Base-by-base conservation (phyloP, 768 basidiomycete genomes). In the Royoungia palumana region DNA sequence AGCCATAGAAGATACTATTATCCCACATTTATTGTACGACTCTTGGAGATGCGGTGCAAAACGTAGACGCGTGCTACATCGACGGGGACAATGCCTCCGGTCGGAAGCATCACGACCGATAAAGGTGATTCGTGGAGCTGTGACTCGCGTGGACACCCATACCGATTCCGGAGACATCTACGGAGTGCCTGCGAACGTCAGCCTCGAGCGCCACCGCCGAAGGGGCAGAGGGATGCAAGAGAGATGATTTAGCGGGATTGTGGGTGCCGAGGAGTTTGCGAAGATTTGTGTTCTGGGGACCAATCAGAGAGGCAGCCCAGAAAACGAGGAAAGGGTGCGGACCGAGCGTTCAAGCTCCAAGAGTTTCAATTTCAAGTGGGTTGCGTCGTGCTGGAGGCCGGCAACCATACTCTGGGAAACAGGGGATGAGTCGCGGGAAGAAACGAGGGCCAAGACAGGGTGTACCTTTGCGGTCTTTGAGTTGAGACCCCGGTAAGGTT, bases 381-480 rank as follows among this genome's bases (percentile, higher is more conserved):
- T 75, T 4, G 77, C 73, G 52, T 89, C 86, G 59, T 83, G 76
- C 42, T 87, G 82, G 6, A 89, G 73, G 21, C 82, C 82, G 0
- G 85, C 74, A 4, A 88, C 81, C 80, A 86, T 87, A 54, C 84
- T 85, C 87, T 89, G 47, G 3, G 27, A 13, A 6, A 20, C 24
- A 25, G 22, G 27, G 1, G 46, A 14, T 32, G 17, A 12, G 46
- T 8, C 17, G 19, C n/a, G 52, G 16, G 4, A 14, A 20, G 24
- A 7, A 19, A 5, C 19, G 20, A 11, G 39, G 7, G 2, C 0
- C 32, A n/a, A 17, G 12, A 41, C 21, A 36, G n/a, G 4, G 19
- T 32, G 38, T 47, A 85, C 87, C 76, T 87, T 88, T 44, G 83
- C 85, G 0, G 84, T 87, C 65, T 83, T 89, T 20, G 78, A 80